phyloP scores from a whole-genome alignment of 2,329 filamentous ascomycete species.

The Aureobasidium sp. region DNA sequence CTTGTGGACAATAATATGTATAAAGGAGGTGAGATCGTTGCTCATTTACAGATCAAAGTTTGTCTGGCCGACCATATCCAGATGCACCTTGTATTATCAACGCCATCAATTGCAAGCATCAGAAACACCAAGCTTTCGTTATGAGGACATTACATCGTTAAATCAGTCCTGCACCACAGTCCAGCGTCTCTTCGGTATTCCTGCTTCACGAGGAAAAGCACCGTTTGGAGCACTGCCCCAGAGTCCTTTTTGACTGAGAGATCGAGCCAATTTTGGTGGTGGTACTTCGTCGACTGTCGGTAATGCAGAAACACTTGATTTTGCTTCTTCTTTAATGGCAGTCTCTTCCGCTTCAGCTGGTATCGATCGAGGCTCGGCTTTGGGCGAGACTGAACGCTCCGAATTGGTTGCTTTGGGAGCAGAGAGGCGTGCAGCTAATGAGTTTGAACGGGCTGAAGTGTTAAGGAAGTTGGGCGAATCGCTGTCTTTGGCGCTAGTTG shows the following conservation, averaged over 20 bases:
- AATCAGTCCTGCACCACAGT: conserved; percentile 30
- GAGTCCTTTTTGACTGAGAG: conserved; percentile 33
- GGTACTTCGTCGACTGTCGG: conserved; percentile 25
- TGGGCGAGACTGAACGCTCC: background rate
- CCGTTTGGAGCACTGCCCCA: conserved; percentile 36
- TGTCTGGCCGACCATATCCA: background rate
- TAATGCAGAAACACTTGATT: conserved; percentile 10
- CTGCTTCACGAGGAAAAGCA: conserved; percentile 29
- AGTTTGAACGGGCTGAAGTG: background rate
- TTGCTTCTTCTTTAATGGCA: conserved; percentile 1
- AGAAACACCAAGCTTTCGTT: background rate
- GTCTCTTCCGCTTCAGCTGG: conserved; percentile 21
- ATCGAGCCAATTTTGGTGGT: conserved; percentile 18
- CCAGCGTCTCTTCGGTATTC: conserved; percentile 37
- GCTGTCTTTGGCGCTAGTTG: background rate
- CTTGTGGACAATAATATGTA: background rate
- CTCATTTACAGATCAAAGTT: background rate
- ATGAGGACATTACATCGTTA: background rate
- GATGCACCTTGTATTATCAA: background rate
- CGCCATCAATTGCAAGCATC: background rate
- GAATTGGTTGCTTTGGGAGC: background rate
- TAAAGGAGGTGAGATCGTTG: background rate
- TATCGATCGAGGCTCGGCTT: background rate
- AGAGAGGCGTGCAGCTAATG: background rate
- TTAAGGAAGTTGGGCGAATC: conserved; percentile 6